Percentiles rank a stretch among this genome's conserved stretches.
Conservation (phyloP, 1,139 yeast species). For the Wickerhamomyces sp. region DNA sequence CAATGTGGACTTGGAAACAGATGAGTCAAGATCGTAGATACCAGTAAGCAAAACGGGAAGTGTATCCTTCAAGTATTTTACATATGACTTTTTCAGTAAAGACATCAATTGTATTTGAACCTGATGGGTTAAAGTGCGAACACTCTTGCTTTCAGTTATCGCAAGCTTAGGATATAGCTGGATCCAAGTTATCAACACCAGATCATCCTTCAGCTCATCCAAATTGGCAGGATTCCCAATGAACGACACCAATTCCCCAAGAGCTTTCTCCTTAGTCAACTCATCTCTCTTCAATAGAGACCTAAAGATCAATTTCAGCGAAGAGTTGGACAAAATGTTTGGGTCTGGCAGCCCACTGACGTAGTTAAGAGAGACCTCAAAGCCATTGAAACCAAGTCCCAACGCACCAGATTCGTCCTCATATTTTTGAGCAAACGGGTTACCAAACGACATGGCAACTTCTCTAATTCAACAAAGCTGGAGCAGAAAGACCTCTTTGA, state of each 20-base stretch:
- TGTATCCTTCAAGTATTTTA: conserved; percentile 64
- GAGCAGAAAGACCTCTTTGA: not conserved
- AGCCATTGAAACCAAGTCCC: conserved; percentile 44
- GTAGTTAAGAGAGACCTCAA: conserved; percentile 67
- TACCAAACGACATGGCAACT: conserved; percentile 14
- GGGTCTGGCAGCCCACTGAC: conserved; percentile 77
- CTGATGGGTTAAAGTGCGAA: conserved; percentile 58
- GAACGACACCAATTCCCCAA: conserved; percentile 44
- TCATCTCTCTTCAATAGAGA: conserved; percentile 73
- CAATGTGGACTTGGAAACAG: conserved; percentile 50
- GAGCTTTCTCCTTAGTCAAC: conserved; percentile 78
- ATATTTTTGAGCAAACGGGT: conserved; percentile 16
- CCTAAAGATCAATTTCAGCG: conserved; percentile 62
- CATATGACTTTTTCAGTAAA: conserved; percentile 50
- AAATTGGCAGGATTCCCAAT: conserved; percentile 27
- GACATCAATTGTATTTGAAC: conserved; percentile 52
- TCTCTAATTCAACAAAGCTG: not conserved
- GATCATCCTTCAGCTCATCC: conserved; percentile 38
- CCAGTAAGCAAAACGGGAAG: conserved; percentile 75
- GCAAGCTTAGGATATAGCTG: conserved; percentile 78
- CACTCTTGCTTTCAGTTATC: conserved; percentile 61
- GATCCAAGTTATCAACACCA: conserved; percentile 63
- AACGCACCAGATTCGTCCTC: conserved; percentile 10
- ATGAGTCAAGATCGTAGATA: conserved; percentile 59
- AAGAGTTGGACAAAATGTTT: conserved; percentile 49